Base-by-base conservation (phyloP, 192 early-diverging fungal species). In the Kappamyces sp. region DNA sequence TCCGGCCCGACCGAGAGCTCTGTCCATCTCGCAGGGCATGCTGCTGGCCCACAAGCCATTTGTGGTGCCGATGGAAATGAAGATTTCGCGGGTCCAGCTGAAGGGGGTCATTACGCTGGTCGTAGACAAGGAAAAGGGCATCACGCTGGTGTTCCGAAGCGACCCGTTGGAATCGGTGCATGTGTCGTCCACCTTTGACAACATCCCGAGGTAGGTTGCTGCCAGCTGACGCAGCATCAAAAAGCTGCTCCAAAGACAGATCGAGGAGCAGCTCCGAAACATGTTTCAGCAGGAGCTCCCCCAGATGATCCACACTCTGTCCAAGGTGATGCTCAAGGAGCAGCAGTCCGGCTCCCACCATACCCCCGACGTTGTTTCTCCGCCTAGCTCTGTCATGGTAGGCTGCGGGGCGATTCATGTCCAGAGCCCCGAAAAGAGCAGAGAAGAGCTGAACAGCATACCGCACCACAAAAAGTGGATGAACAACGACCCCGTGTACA, bases 121-220 rank as follows among this genome's bases (percentile, higher is more conserved):
- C 0, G 90, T 99, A 1, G 92, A 92, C 61, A 90, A 95, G 69
- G 76, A 86, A 49, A 90, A 89, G 65, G 97, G 97, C 32, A 86
- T 97, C 32, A 98, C 95, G 0, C 77, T 99, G 47, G 93, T 91
- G 12, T 98, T 99, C 65, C 94, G 97, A 64, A 98, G 92, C 65
- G 95, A 98, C 62, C 95, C 97, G 7, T 67, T 99, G 32, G 94
- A 97, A 46, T 87, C 84, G 0, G 87, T 99, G 6, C 81, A 89
- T 51, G 92, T 99, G 41, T 89, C 87, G 58, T 95, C 92, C n/a
- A 96, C 97, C 1, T 99, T 99, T 68, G 97, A 99, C 62, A 84
- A 86, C 63, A 84, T 97, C 38, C 84, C 90, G 13, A 87, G 83
- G 39, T 23, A 23, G 23, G 23, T 23, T 23, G 23, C 23, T 23